Evolutionary conservation across 176 grass and related monocot species (phyloP), one percentile per base, ranked within the genome.

Genomic region (Zoysia pacifica): DNA sequence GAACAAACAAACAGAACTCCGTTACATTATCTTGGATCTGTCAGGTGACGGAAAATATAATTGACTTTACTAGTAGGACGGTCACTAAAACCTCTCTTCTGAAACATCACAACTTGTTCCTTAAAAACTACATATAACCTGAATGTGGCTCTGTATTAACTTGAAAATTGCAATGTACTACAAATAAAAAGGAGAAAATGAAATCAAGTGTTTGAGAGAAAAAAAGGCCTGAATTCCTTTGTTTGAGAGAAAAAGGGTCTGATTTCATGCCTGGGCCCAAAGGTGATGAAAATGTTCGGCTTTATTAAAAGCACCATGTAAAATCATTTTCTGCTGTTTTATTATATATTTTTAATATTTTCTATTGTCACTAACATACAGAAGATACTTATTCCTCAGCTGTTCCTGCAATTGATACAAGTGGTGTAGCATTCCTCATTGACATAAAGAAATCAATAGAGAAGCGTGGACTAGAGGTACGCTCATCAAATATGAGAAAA

Each of bases 391-490:
- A 8, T 14, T 74, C 70, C 69, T 79, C 77, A 97, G 95, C 73
- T 84, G 92, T 94, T 11, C 75, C 88, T 70, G 72, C 86, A 61
- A 82, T 94, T 13, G 95, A 98, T 55, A 98, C 92, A 74, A 98
- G 90, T 58, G 95, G 95, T 53, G 67, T 94, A 80, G 90, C 92
- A 6, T 94, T 94, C 40, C 79, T 98, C 28, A 81, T 89, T 52
- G 95, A 98, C 79, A 63, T 93, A 70, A 93, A 94, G 73, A 98
- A 94, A 77, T 50, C 90, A 52, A 87, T 79, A 47, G 87, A 88
- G 53, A 98, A 94, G 79, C 83, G 60, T 60, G 86, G 79, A 10
- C 77, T 93, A 50, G 88, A 94, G 87, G 95, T 98, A 87, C 7
- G 72, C 58, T 65, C 19, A 58, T 41, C 28, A 60, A 38, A 65